These are phyloP conservation scores for Crassisporium funariophilum DNA, from an alignment of 768 basidiomycete genomes.

Conservation along the genomic window DNA sequence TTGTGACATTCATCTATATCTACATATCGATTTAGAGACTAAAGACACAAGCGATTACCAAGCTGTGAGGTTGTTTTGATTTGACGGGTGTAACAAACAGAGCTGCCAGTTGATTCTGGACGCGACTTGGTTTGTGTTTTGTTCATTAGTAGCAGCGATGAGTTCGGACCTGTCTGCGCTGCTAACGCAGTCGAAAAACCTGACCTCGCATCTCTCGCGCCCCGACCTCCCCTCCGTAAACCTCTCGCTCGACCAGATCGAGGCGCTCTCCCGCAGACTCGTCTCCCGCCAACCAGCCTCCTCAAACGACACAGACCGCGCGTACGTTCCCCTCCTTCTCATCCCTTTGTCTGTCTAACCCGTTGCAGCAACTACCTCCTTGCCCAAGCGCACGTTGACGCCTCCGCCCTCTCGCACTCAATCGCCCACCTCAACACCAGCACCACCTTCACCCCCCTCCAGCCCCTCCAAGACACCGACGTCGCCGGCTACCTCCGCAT, in stretches of 20 bases:
- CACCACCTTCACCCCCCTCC: constrained; percentile 85
- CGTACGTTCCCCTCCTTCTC: constrained; percentile 45
- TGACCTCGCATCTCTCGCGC: constrained; percentile 75
- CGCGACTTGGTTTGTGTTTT: no score
- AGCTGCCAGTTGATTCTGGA: no score
- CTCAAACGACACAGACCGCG: constrained; percentile 69
- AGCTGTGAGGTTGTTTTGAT: no score
- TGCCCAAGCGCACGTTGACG: constrained; percentile 92
- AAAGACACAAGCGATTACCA: no score
- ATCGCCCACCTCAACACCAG: constrained; percentile 84
- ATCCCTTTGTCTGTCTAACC: constrained; percentile 4
- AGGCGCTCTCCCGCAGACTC: constrained; percentile 86
- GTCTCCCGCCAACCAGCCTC: constrained; percentile 69
- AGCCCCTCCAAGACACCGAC: constrained; percentile 92
- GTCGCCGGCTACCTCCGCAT: constrained; percentile 94
- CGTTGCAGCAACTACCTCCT: constrained; percentile 80
- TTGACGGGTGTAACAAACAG: no score
- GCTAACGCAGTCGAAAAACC: constrained; percentile 66
- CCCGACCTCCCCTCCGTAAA: constrained; percentile 87
- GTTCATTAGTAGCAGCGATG: constrained; percentile 26
- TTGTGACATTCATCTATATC: no score
- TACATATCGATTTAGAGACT: no score
- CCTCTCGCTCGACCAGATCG: constrained; percentile 92
- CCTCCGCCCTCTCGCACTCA: constrained; percentile 79
- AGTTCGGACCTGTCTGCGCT: constrained; percentile 67